A percentile compares a stretch with the other conserved stretches of the same genome.
phyloP scores from a whole-genome alignment of 2,329 filamentous ascomycete species.

The Penicillium crustosum region DNA sequence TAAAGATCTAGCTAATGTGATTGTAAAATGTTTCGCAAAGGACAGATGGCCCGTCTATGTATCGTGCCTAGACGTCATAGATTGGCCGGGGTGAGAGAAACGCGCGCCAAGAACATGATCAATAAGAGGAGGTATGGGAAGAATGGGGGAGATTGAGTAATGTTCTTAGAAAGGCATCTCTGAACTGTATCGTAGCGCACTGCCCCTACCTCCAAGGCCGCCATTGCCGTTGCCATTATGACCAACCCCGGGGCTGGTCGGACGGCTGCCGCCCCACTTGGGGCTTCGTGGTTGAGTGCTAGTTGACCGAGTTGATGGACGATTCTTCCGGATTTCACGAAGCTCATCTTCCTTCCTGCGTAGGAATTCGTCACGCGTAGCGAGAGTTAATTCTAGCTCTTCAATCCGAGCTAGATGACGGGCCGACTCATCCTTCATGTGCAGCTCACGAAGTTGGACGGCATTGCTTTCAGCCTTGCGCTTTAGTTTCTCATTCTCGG shows the following conservation, averaged over 20 bases:
- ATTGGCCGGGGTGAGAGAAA: background rate
- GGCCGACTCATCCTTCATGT: slow-evolving; percentile 34
- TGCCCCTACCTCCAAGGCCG: slow-evolving; percentile 34
- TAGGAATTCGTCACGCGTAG: slow-evolving; percentile 41
- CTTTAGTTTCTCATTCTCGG: slow-evolving; percentile 39
- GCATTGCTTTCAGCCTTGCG: slow-evolving; percentile 40
- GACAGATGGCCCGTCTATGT: background rate
- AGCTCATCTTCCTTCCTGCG: slow-evolving; percentile 48
- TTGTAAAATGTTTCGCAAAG: background rate
- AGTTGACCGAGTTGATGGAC: slow-evolving; percentile 44
- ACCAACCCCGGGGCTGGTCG: slow-evolving; percentile 41
- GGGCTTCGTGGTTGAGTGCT: slow-evolving; percentile 46
- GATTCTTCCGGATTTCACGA: slow-evolving; percentile 45
- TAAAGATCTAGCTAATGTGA: background rate
- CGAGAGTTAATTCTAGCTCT: slow-evolving; percentile 40
- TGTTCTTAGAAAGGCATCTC: slow-evolving; percentile 32
- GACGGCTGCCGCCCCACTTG: slow-evolving; percentile 42
- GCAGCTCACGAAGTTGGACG: slow-evolving; percentile 40
- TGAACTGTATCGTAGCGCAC: slow-evolving; percentile 42
- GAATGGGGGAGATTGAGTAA: background rate
- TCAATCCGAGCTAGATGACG: slow-evolving; percentile 39
- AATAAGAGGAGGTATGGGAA: background rate
- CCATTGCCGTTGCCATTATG: slow-evolving; percentile 35
- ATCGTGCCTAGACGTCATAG: slow-evolving; percentile 13
- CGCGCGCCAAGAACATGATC: background rate